phyloP scores from a whole-genome alignment of 345 rosid genomes.

The Populus deltoides region DNA sequence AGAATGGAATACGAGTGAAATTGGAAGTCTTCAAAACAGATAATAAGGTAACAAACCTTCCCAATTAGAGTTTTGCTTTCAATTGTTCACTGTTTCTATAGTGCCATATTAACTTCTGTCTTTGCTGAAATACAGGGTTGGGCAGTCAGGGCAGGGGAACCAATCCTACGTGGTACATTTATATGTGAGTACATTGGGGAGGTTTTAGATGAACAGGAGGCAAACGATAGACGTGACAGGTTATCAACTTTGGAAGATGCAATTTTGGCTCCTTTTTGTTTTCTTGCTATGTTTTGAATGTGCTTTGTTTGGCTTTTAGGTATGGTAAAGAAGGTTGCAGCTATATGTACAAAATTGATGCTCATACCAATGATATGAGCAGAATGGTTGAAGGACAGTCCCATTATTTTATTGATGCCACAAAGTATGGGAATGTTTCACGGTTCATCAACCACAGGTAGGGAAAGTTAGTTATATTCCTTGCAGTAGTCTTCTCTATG shows the following conservation, averaged over 20 bases:
- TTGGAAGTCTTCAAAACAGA: slow-evolving; percentile 79
- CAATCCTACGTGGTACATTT: slow-evolving; percentile 82
- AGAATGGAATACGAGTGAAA: slow-evolving; percentile 68
- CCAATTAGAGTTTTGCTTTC: slow-evolving; percentile 5
- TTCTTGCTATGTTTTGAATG: not conserved
- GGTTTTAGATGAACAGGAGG: slow-evolving; percentile 67
- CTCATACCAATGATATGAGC: slow-evolving; percentile 74
- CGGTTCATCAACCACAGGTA: slow-evolving; percentile 97
- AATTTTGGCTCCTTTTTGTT: slow-evolving; percentile 4
- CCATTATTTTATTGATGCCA: slow-evolving; percentile 68
- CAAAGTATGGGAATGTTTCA: slow-evolving; percentile 74
- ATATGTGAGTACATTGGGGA: slow-evolving; percentile 90
- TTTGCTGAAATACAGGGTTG: slow-evolving; percentile 65
- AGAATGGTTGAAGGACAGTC: slow-evolving; percentile 69
- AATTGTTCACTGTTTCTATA: slow-evolving; percentile 9
- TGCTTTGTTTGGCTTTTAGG: slow-evolving; percentile 38
- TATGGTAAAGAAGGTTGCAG: slow-evolving; percentile 56
- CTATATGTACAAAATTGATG: slow-evolving; percentile 60
- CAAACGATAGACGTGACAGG: slow-evolving; percentile 63
- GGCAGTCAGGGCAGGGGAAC: slow-evolving; percentile 88
- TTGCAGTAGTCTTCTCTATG: not conserved
- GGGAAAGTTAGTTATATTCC: not conserved
- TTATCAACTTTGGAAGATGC: slow-evolving; percentile 20
- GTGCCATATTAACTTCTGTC: slow-evolving; percentile 5
- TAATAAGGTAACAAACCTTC: slow-evolving; percentile 53